These are phyloP conservation scores for Monosporascus sp. DNA, from an alignment of 2,329 filamentous ascomycete genomes.

Conservation along the genomic window DNA sequence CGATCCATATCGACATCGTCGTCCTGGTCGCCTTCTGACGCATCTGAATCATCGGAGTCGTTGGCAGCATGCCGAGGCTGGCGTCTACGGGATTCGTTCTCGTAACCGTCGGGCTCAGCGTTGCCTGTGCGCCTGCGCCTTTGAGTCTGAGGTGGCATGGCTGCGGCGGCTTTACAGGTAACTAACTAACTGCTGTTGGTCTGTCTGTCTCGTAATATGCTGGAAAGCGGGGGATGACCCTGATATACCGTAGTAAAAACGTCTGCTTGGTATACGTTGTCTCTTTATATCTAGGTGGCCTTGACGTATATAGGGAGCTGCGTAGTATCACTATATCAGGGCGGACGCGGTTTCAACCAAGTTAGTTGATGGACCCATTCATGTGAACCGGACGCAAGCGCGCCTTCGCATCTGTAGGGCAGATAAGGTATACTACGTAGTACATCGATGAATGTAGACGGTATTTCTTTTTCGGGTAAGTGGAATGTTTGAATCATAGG, in stretches of 20 bases:
- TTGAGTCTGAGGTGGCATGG: conserved; percentile 25
- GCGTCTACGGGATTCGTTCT: conserved; percentile 22
- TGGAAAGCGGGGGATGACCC: background rate
- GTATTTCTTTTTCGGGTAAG: too few relatives aligned
- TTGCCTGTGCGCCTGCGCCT: conserved; percentile 26
- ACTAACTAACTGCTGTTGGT: background rate
- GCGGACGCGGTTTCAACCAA: background rate
- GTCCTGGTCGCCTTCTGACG: conserved; percentile 15
- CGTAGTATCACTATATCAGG: background rate
- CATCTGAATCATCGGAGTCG: conserved; percentile 30
- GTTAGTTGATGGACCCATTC: background rate
- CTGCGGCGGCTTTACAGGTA: background rate
- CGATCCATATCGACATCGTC: conserved; percentile 18
- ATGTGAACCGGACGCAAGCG: background rate
- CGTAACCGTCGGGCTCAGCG: conserved; percentile 35
- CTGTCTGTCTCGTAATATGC: too few relatives aligned
- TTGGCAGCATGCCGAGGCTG: conserved; percentile 19
- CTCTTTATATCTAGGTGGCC: background rate
- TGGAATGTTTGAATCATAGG: too few relatives aligned
- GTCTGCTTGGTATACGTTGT: too few relatives aligned
- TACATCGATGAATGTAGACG: too few relatives aligned
- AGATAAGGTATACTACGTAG: background rate
- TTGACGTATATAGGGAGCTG: background rate
- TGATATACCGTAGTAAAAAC: too few relatives aligned
- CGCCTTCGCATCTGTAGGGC: background rate